Base-by-base conservation (phyloP, 2,329 filamentous ascomycete species). In the Fusarium scirpi region DNA sequence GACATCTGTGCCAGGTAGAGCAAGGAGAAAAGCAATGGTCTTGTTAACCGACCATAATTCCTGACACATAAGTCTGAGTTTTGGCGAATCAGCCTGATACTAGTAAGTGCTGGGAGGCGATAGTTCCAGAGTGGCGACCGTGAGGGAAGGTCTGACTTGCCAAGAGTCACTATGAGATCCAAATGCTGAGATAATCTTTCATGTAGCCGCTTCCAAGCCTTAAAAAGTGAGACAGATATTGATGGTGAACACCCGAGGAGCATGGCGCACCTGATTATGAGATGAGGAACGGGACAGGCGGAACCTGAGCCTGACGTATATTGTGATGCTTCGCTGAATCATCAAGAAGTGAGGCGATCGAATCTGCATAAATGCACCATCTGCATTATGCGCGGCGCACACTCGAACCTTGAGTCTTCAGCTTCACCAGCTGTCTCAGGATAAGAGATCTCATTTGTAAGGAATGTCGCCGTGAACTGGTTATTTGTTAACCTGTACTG, bases 71-170 rank as follows among this genome's bases (percentile, higher is more conserved):
- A 24, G 43, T 29, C 58, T 51, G 63, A 45, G 57, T 67, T 62
- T 51, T 53, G 53, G 30, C 24, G 49, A 75, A 69, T 25, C 22
- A 25, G 16, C 15, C 59, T 62, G 48, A 64, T 75, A 62, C 51
- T 67, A 62, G 62, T 58, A 69, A 54, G 40, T 51, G 49, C 58
- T 70, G 66, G 64, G 64, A 72, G 60, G 56, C 30, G 29, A 61
- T 69, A 62, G 65, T 60, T 56, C 40, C 54, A 53, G 61, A 54
- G 66, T 69, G 55, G 65, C 66, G 62, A 47, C 56, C 64, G 54
- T 69, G 54, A 72, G 65, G 47, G 59, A 51, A 70, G 62, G 46
- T 47, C 58, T 62, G 62, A 47, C 47, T 52, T 41, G 58, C 55
- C 45, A 59, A 60, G 66, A 18, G 29, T 47, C 41, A 25, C 38